phyloP scores from a whole-genome alignment of 1,139 yeast species.

The Kodamaea sp. region DNA sequence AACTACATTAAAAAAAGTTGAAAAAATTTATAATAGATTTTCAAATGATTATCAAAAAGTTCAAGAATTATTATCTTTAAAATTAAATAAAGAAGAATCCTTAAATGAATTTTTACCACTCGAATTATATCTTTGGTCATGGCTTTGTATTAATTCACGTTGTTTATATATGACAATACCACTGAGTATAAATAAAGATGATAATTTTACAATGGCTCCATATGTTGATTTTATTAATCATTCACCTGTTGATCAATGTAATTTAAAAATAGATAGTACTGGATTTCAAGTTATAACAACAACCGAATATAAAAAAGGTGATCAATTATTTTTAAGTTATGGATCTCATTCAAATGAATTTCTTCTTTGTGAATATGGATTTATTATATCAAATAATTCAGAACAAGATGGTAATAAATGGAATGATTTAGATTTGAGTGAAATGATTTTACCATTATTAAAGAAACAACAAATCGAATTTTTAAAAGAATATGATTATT shows the following conservation, averaged over 20 bases:
- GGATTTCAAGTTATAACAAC: slow-evolving; percentile 54
- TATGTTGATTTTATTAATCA: slow-evolving; percentile 88
- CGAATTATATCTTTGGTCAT: slow-evolving; percentile 54
- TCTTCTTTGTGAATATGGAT: slow-evolving; percentile 83
- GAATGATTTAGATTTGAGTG: slow-evolving; percentile 67
- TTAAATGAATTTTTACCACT: slow-evolving; percentile 10
- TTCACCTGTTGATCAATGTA: slow-evolving; percentile 51
- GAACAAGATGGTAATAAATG: slow-evolving; percentile 46
- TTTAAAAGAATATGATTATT: slow-evolving; percentile 52
- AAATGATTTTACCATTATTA: slow-evolving; percentile 34
- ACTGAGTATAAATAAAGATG: slow-evolving; percentile 43
- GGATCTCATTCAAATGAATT: slow-evolving; percentile 88
- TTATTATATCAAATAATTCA: slow-evolving; percentile 36
- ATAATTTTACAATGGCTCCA: slow-evolving; percentile 89
- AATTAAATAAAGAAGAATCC: slow-evolving; percentile 7
- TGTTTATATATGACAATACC: slow-evolving; percentile 78
- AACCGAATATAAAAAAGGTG: slow-evolving; percentile 33
- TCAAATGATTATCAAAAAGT: slow-evolving; percentile 34
- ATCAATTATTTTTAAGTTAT: slow-evolving; percentile 70
- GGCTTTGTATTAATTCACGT: slow-evolving; percentile 89
- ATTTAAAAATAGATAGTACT: slow-evolving; percentile 39
- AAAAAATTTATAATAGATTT: slow-evolving; percentile 36
- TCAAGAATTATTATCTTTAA: slow-evolving; percentile 16
- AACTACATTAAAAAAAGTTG: slow-evolving; percentile 31
- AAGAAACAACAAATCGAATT: slow-evolving; percentile 39